Base-by-base conservation (phyloP, 2,329 filamentous ascomycete genomes). In the Furcasterigmium furcatum region DNA sequence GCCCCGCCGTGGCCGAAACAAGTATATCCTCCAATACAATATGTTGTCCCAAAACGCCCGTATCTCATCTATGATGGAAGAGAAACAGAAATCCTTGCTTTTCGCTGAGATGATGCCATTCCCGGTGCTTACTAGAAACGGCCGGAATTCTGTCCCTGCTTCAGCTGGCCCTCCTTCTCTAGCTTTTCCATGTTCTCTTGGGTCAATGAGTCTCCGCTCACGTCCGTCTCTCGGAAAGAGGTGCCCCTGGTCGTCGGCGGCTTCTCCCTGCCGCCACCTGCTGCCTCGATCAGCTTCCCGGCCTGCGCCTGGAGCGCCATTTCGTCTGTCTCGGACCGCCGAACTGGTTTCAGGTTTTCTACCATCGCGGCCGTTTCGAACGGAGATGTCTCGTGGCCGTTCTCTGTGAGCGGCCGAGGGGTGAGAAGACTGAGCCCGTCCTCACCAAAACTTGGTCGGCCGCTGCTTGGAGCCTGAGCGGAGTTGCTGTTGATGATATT, bases 151-250 rank as follows among this genome's bases (percentile, higher is more conserved):
- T 18, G 34, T 16, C 18, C n/a, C 10, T 36, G 34, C 18, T 19
- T 18, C n/a, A 16, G 40, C 27, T 47, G 43, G 13, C 50, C 66
- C 45, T 71, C 65, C 46, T 60, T 62, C 46, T 67, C 66, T 38
- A 79, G 54, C 49, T 64, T 74, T 29, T 71, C 74, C 39, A 80
- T 62, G 52, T 80, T 80, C 55, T 76, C 76, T 50, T 77, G 71
- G 1, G 77, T 80, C 49, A 80, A 53, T 5, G 69, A 69, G 45
- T 77, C 72, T 4, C 68, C 68, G 8, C 55, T 46, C 10, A 62
- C 56, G 21, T 56, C 48, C 32, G 64, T 67, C 9, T 68, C 20
- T 19, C 41, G 60, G 22, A 64, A 64, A 8, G 63, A 64, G 24
- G 57, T 63, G 14, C 55, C 58, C n/a, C 62, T 53, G 38, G 61